Base-by-base conservation (phyloP, 1,284 basidiomycete genomes). In the Ceratobasidium theobromae region DNA sequence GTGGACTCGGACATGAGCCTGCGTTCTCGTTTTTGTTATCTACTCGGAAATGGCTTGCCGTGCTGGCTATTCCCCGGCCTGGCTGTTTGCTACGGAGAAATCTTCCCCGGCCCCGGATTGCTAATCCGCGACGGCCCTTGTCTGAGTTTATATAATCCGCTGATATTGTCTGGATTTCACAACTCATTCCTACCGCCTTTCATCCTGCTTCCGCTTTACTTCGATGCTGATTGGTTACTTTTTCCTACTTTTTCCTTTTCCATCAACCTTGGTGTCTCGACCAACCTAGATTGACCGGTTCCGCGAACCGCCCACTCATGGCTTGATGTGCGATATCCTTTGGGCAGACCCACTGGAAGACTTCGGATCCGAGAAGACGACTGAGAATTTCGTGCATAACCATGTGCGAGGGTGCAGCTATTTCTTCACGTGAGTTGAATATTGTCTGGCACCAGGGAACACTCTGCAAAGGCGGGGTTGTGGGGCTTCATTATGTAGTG, bases 271-370 rank as follows among this genome's bases (percentile, higher is more conserved):
- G 35, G 16, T 38, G 9, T 16, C 35, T 38, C 35, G 16, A 38
- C 16, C 14, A 14, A 55, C 49, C 0, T 74, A 93, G 90, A 86
- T 97, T 74, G 92, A 97, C 77, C 89, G 94, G 43, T 97, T 95
- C 85, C 85, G 94, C 52, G 94, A 97, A 77, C 95, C 95, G 1
- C 94, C 94, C 16, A 97, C 94, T 1, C 88, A 91, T 69, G 94
- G 94, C 0, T 79, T 97, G 67, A 96, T 97, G 93, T 96, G 94
- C 74, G 94, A 97, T 74, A 89, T 96, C 70, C 82, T 97, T 32
- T 97, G 94, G 94, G 89, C 94, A 0, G 94, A 97, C 78, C 95
- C 94, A 6, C 82, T 95, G 1, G 94, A 97, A 76, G 93, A 95
- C 75, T 97, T 96, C 75, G 94, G 93, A 4, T 86, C 87, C 66